Percentiles rank a stretch among this genome's conserved stretches.
Conservation (phyloP, 208 protist species). For the Crithidia acanthocephali region DNA sequence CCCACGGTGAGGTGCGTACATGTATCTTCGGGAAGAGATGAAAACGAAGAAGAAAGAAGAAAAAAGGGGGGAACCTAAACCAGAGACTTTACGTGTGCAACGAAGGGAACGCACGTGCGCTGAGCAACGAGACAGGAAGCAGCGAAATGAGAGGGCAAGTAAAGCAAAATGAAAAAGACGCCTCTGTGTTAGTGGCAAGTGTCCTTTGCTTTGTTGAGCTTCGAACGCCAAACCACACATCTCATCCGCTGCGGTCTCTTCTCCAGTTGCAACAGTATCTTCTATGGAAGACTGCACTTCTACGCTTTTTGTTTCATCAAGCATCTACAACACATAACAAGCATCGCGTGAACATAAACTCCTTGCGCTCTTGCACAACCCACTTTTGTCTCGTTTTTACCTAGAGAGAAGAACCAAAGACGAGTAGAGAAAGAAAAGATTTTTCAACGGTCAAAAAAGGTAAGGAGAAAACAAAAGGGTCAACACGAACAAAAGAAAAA, state of each 20-base stretch:
- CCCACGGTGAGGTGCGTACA: neutral
- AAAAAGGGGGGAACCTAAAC: neutral
- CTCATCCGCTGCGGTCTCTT: neutral
- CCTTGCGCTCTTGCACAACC: neutral
- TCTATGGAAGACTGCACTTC: neutral
- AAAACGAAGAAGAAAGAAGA: neutral
- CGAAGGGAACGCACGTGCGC: slow-evolving; percentile 1
- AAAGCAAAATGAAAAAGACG: slow-evolving; percentile 2
- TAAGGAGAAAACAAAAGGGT: too few relatives aligned
- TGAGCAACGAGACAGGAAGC: slow-evolving; percentile 1
- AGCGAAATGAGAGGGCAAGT: neutral
- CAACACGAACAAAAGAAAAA: slow-evolving; percentile 22
- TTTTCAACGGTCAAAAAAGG: too few relatives aligned
- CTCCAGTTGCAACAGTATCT: neutral
- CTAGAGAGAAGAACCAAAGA: neutral
- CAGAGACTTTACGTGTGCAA: slow-evolving; percentile 1
- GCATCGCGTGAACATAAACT: neutral
- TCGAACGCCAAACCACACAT: neutral
- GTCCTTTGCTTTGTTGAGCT: neutral
- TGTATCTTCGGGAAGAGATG: too few relatives aligned
- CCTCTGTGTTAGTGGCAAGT: neutral
- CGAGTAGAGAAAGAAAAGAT: too few relatives aligned
- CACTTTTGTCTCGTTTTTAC: neutral
- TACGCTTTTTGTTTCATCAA: neutral
- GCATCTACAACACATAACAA: neutral